A percentile compares a stretch with the other conserved stretches of the same genome.
These are phyloP conservation scores for Lycium ferocissimum DNA, from an alignment of 257 asterid genomes.

Conservation along the genomic window DNA sequence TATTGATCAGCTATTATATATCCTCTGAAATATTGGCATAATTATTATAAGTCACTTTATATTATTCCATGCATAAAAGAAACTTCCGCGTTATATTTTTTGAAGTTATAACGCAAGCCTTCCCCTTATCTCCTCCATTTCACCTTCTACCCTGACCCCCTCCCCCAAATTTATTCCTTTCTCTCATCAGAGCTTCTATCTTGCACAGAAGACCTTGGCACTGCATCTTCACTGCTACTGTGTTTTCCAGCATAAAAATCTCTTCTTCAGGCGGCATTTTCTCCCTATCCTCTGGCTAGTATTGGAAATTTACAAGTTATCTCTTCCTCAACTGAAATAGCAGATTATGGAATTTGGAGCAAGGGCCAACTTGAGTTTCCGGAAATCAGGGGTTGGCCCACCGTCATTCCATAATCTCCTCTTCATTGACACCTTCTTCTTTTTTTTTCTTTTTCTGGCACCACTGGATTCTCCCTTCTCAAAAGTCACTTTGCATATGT, in stretches of 20 bases:
- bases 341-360: constrained; percentile 3
- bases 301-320: background rate
- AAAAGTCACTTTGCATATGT: background rate
- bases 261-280: background rate
- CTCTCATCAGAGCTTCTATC: background rate
- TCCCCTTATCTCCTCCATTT: background rate
- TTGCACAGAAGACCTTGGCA: background rate
- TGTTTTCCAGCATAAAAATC: background rate
- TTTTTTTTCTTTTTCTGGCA: background rate
- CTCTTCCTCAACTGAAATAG: constrained; percentile 1
- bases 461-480: background rate
- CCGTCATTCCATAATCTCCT: background rate
- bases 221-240: background rate
- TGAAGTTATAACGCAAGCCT: background rate
- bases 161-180: background rate
- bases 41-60: background rate
- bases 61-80: background rate
- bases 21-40: background rate
- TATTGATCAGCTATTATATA: background rate
- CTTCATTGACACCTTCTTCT: background rate
- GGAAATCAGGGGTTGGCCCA: constrained; percentile 8
- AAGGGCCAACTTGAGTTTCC: constrained; percentile 14
- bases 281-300: constrained; percentile 3
- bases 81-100: background rate
- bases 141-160: background rate